These are phyloP conservation scores for Naumovozyma castellii DNA, from an alignment of 805 yeast genomes.

Conservation along the genomic window DNA sequence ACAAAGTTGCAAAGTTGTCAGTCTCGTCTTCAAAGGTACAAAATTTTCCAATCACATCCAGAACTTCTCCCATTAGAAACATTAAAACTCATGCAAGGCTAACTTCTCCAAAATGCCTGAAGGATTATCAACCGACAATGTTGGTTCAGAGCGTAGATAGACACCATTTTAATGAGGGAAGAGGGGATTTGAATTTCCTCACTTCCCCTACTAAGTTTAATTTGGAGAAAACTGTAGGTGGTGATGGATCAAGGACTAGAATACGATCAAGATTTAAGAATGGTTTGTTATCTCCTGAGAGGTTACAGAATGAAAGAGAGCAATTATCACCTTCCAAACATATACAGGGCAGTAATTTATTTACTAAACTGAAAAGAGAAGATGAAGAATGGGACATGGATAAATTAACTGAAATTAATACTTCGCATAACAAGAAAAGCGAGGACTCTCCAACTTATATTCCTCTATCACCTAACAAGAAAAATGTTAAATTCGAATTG, in stretches of 20 bases:
- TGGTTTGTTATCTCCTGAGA: conserved; percentile 20
- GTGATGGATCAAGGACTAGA: conserved; percentile 24
- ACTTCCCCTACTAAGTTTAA: conserved; percentile 4
- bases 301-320: conserved; percentile 1
- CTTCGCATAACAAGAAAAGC: conserved; percentile 2
- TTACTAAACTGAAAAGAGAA: conserved; percentile 10
- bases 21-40: conserved; percentile 14
- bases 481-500: conserved; percentile 27
- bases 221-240: conserved; percentile 15
- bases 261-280: conserved; percentile 23
- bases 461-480: conserved; percentile 5
- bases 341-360: conserved; percentile 8
- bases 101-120: conserved; percentile 15
- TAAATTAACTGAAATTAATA: conserved; percentile 2
- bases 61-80: conserved; percentile 1
- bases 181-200: neutral
- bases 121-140: conserved; percentile 8
- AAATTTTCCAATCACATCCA: neutral
- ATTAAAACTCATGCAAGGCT: conserved; percentile 12
- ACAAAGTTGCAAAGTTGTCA: conserved; percentile 17
- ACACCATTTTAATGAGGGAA: conserved; percentile 5
- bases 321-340: neutral
- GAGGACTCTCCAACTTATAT: conserved; percentile 13
- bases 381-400: conserved; percentile 1
- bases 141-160: conserved; percentile 26